phyloP scores from a whole-genome alignment of 148 eudicot species.

The Silene conica region DNA sequence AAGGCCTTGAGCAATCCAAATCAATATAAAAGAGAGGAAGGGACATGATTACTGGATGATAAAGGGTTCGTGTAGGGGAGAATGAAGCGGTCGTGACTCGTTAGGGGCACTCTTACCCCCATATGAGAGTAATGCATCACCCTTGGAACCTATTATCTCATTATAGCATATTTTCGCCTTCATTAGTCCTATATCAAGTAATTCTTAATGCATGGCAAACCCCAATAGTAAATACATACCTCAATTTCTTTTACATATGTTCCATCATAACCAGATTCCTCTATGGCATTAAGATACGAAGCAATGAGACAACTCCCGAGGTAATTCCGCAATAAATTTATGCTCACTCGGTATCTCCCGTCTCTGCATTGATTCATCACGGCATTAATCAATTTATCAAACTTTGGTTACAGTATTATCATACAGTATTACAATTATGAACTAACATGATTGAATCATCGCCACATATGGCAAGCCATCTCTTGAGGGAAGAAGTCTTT shows the following conservation, averaged over 20 bases:
- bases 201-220: background rate
- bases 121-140: background rate
- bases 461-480: conserved; percentile 86
- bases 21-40: background rate
- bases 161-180: background rate
- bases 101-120: background rate
- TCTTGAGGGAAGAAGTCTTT: conserved; percentile 66
- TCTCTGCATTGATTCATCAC: conserved; percentile 41
- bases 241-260: conserved; percentile 79
- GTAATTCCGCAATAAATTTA: conserved; percentile 79
- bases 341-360: conserved; percentile 55
- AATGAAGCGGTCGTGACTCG: background rate
- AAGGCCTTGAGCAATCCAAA: background rate
- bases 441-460: conserved; percentile 76
- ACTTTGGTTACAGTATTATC: background rate
- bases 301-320: conserved; percentile 90
- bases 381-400: conserved; percentile 10
- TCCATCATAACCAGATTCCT: conserved; percentile 77
- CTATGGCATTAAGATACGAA: conserved; percentile 62
- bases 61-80: background rate
- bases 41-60: no score
- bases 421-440: conserved; percentile 4
- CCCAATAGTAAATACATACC: conserved; percentile 38
- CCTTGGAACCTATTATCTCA: background rate
- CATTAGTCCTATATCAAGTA: background rate